Base-by-base conservation (phyloP, 1,284 basidiomycete species). In the Malassezia brasiliensis region DNA sequence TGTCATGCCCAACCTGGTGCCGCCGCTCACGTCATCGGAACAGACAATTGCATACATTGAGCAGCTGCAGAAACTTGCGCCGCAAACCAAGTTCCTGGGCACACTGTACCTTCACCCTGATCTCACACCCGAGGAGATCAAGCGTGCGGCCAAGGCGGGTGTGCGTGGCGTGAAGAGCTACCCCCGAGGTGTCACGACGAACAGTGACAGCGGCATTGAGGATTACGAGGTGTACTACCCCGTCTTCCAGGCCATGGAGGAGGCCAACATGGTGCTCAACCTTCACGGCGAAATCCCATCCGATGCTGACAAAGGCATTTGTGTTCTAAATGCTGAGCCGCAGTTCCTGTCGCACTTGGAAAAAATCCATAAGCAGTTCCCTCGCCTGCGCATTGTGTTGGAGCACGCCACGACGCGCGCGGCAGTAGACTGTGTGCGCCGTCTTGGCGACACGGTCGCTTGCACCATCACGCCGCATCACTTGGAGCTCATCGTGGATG, bases 391-490 rank as follows among this genome's bases (percentile, higher is more conserved):
- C 53, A 98, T 99, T 68, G 93, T 99, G 4, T 83, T 99, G 37
- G 94, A 99, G 77, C 94, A 99, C 72, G 94, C 94, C n/a, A 99
- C 94, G 0, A 96, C 91, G 1, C 82, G 87, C 36, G 89, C 88
- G 35, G 91, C 94, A 0, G 84, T 99, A n/a, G 88, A 93, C 67
- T 83, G 84, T 19, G 72, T 74, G 38, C 69, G 72, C 52, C 42
- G 59, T 53, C 70, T 66, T 38, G 72, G 69, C 10, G 78, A 81
- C 40, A 96, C 89, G 35, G 93, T 99, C 28, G 93, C 84, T 11
- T 98, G 94, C 77, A 90, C 88, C 6, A 96, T 99, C 77, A 99
- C 94, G 2, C 86, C 91, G 0, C 94, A 99, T 77, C 94, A 99
- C 75, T 83, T 99, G 36, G 84, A 83, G 37, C 81, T 99, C 53